These are phyloP conservation scores for Paecilomyces variotii DNA, from an alignment of 2,329 filamentous ascomycete genomes.

Conservation along the genomic window DNA sequence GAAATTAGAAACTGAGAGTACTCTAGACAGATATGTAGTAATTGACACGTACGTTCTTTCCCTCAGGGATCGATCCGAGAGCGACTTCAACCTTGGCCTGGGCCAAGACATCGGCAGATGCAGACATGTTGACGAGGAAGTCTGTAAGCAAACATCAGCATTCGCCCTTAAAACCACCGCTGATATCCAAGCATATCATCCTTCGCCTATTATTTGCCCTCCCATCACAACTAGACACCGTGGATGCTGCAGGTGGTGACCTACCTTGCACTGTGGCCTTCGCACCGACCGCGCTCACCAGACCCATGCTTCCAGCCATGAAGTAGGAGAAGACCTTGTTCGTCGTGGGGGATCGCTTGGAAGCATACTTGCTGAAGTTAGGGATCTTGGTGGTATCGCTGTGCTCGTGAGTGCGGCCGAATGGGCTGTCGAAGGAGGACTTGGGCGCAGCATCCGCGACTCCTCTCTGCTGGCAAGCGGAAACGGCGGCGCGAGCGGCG, in stretches of 20 bases:
- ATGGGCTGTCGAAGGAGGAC: slow-evolving; percentile 47
- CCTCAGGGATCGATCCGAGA: slow-evolving; percentile 85
- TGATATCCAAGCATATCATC: not conserved
- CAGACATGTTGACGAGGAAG: slow-evolving; percentile 99
- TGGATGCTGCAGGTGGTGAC: slow-evolving; percentile 24
- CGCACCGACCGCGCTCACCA: slow-evolving; percentile 83
- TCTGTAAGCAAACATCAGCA: slow-evolving; percentile 50
- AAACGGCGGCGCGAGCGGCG: slow-evolving; percentile 32
- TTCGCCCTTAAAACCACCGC: not conserved
- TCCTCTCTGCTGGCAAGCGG: slow-evolving; percentile 35
- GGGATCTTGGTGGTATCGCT: slow-evolving; percentile 64
- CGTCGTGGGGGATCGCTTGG: slow-evolving; percentile 55
- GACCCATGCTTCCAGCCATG: slow-evolving; percentile 94
- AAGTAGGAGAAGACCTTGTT: slow-evolving; percentile 96
- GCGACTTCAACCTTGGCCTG: slow-evolving; percentile 99
- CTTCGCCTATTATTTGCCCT: slow-evolving; percentile 1
- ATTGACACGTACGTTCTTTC: slow-evolving; percentile 81
- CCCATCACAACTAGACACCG: not conserved
- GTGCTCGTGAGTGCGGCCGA: slow-evolving; percentile 41
- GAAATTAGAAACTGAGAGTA: slow-evolving; percentile 2
- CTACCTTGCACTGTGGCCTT: slow-evolving; percentile 98
- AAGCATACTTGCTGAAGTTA: slow-evolving; percentile 81
- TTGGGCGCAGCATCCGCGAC: slow-evolving; percentile 25
- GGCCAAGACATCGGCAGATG: slow-evolving; percentile 94
- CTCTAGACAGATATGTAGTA: not conserved